Percentiles rank a stretch among this genome's conserved stretches.
Conservation (phyloP, 176 grass and related monocot species). For the Oryza brachyantha region DNA sequence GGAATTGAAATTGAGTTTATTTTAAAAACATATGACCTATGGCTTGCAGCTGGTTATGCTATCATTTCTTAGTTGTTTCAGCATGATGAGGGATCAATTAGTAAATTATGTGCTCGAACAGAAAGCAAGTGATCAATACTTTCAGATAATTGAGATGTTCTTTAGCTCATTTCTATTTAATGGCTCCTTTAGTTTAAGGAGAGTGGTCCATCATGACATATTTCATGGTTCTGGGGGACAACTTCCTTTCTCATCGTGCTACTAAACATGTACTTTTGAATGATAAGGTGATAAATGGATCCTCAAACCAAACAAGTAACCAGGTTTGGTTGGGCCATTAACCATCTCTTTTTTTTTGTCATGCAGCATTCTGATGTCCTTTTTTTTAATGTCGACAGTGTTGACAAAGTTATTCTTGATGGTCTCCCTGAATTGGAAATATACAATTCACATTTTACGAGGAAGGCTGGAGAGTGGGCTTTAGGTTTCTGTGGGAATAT, state of each 20-base stretch:
- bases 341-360: background rate
- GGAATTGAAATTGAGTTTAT: background rate
- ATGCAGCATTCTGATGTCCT: slow-evolving; percentile 32
- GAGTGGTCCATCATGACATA: background rate
- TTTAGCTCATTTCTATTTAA: background rate
- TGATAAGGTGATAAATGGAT: background rate
- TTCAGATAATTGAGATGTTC: background rate
- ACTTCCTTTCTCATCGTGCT: background rate
- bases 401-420: slow-evolving; percentile 57
- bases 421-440: slow-evolving; percentile 71
- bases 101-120: background rate
- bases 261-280: background rate
- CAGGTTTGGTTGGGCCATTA: background rate
- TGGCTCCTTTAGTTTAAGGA: background rate
- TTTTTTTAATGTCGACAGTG: slow-evolving; percentile 45
- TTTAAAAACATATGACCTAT: background rate
- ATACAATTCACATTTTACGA: slow-evolving; percentile 80
- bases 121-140: slow-evolving; percentile 10
- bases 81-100: background rate
- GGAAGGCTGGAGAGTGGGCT: slow-evolving; percentile 66
- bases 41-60: background rate
- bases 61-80: background rate
- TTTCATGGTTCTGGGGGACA: background rate
- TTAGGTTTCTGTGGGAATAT: slow-evolving; percentile 85
- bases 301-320: background rate